Conservation (phyloP, 345 rosid species). For the Linum tenue region DNA sequence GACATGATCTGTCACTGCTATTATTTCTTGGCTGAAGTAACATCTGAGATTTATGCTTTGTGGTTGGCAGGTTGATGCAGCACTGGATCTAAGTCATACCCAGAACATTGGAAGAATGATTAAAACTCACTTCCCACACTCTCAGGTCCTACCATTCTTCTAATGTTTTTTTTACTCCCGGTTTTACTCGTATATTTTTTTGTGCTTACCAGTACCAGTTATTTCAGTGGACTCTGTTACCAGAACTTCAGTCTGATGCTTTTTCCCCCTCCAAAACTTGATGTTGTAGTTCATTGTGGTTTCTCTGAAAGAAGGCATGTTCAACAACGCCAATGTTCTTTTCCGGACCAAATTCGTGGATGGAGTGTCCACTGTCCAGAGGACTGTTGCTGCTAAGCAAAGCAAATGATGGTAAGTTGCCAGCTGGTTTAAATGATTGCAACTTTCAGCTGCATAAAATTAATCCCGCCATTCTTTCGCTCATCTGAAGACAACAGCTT, state of each 20-base stretch:
- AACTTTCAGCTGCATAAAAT: too few species aligned
- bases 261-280: background rate
- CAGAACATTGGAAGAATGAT: slow-evolving; percentile 94
- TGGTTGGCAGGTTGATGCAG: slow-evolving; percentile 67
- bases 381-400: slow-evolving; percentile 67
- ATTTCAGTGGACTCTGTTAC: background rate
- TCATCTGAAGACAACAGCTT: too few species aligned
- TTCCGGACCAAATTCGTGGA: slow-evolving; percentile 87
- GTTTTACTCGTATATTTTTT: background rate
- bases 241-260: background rate
- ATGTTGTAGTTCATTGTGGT: slow-evolving; percentile 66
- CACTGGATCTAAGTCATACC: slow-evolving; percentile 91
- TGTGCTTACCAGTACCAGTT: background rate
- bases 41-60: slow-evolving; percentile 1
- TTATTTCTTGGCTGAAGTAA: background rate
- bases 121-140: slow-evolving; percentile 53
- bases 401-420: slow-evolving; percentile 21
- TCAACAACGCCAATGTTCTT: slow-evolving; percentile 86
- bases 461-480: too few species aligned
- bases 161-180: too few species aligned
- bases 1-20: too few species aligned
- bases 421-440: too few species aligned
- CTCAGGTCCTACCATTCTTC: slow-evolving; percentile 47
- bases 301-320: slow-evolving; percentile 93
- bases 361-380: slow-evolving; percentile 83